Conservation (phyloP, 2,329 filamentous ascomycete species). For the Penicillium glabrum region DNA sequence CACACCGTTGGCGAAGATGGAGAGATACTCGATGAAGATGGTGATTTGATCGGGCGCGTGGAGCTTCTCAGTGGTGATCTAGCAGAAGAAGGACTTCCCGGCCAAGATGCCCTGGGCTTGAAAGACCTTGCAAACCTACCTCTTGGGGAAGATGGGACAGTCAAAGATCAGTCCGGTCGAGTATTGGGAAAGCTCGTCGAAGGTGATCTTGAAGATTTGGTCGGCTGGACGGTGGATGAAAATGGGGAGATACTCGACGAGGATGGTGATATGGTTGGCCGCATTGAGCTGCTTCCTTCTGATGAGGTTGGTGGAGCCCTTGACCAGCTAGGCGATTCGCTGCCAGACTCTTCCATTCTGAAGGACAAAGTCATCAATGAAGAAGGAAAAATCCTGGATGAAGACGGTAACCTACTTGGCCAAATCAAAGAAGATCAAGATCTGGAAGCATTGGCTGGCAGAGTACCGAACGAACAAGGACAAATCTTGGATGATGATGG, state of each 20-base stretch:
- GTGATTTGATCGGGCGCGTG: conserved; percentile 34
- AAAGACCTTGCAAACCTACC: not conserved
- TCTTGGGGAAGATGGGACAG: not conserved
- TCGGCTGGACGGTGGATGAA: not conserved
- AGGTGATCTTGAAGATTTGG: not conserved
- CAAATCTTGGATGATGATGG: not conserved
- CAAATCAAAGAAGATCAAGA: not conserved
- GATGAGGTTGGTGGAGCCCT: not conserved
- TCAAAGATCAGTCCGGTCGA: not conserved
- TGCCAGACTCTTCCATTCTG: not conserved
- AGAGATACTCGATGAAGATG: conserved; percentile 39
- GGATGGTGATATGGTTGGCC: not conserved
- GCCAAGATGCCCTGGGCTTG: not conserved
- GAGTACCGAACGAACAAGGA: not conserved
- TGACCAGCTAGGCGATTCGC: not conserved
- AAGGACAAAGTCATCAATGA: not conserved
- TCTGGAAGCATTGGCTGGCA: not conserved
- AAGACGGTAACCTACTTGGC: not conserved
- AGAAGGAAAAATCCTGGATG: not conserved
- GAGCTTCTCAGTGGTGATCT: not conserved
- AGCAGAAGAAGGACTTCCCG: not conserved
- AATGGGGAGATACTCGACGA: not conserved
- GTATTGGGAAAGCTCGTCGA: not conserved
- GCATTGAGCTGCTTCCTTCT: not conserved
- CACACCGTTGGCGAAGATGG: conserved; percentile 35